Evolutionary conservation across 768 basidiomycete genomes (phyloP), one percentile per base, ranked within the genome.

Genomic region (Lentinula lateritia): DNA sequence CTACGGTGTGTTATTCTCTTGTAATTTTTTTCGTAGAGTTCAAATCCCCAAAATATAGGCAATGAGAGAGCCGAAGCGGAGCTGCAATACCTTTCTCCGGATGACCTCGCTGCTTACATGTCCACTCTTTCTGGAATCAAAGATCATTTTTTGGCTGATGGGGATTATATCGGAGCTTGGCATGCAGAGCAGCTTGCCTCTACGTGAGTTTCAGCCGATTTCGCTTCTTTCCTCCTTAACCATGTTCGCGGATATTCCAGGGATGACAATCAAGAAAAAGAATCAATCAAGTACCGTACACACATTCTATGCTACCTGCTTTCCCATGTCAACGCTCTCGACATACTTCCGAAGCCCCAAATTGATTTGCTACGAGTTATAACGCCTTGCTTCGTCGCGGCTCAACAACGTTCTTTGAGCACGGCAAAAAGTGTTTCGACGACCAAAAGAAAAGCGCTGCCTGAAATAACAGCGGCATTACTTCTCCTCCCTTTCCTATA

Each of bases 261-360:
- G 23, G 55, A 56, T 32, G 18, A 56, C 10, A 56, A 56, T 43
- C 55, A 56, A 85, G 68, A 82, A 83, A 60, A 52, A 50, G n/a
- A 38, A 18, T 50, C 50, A 18, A 32, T 20, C 15, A 60, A 60
- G 35, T 52, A 60, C 28, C 59, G 50, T 13, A 50, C 45, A 63
- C 82, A 86, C 12, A 75, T 95, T 46, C 68, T 92, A 45, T 92
- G 88, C 68, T 94, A 83, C 71, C 71, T 97, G 0, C 74, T 92
- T 6, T 95, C 95, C 1, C 95, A 98, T 70, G 78, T 89, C 64
- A 79, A 81, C 52, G 81, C 84, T 4, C 81, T 89, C 64, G 72
- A 77, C 2, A 16, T 43, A 28, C 68, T 82, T 3, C 71, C 81
- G 2, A 61, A 67, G 0, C 78, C 82, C 16, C 84, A 86, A 62